Percentiles rank a stretch among this genome's conserved stretches.
Evolutionary conservation across 768 basidiomycete species (phyloP).

Genomic region (Lactarius deliciosus): DNA sequence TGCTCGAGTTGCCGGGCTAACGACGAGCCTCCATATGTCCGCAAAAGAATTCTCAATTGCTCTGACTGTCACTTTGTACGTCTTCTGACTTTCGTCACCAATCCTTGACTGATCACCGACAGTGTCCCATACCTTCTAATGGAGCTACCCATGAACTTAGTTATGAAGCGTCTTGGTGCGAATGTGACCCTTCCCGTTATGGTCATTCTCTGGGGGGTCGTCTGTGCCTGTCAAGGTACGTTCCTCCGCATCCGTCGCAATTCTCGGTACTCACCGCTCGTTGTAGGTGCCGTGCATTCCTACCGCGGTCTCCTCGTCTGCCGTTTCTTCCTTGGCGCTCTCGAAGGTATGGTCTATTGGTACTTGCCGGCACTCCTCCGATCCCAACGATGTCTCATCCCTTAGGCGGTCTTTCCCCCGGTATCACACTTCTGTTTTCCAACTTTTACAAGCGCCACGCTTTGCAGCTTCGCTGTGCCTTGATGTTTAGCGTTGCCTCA

Average conservation of each 20-base stretch:
- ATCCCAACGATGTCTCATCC: neutral
- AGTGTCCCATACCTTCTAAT: slow-evolving; percentile 33
- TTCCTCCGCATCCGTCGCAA: no score
- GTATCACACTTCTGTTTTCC: slow-evolving; percentile 32
- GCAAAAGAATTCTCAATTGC: neutral
- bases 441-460: slow-evolving; percentile 33
- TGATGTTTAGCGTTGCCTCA: slow-evolving; percentile 46
- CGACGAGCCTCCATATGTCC: slow-evolving; percentile 34
- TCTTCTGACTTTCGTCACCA: neutral
- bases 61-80: slow-evolving; percentile 23
- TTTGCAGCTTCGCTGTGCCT: slow-evolving; percentile 37
- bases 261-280: neutral
- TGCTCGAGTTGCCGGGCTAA: slow-evolving; percentile 36
- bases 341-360: slow-evolving; percentile 47
- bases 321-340: slow-evolving; percentile 50
- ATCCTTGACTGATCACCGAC: slow-evolving; percentile 28
- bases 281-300: slow-evolving; percentile 44
- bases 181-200: slow-evolving; percentile 61
- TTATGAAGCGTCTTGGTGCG: slow-evolving; percentile 48
- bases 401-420: slow-evolving; percentile 46
- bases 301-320: slow-evolving; percentile 54
- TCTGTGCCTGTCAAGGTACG: slow-evolving; percentile 59
- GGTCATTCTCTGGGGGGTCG: slow-evolving; percentile 63
- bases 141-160: slow-evolving; percentile 34
- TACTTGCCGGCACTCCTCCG: neutral